Percentiles rank a stretch among this genome's conserved stretches.
These are phyloP conservation scores for Exophiala sideris DNA, from an alignment of 2,329 filamentous ascomycete species.

Conservation along the genomic window DNA sequence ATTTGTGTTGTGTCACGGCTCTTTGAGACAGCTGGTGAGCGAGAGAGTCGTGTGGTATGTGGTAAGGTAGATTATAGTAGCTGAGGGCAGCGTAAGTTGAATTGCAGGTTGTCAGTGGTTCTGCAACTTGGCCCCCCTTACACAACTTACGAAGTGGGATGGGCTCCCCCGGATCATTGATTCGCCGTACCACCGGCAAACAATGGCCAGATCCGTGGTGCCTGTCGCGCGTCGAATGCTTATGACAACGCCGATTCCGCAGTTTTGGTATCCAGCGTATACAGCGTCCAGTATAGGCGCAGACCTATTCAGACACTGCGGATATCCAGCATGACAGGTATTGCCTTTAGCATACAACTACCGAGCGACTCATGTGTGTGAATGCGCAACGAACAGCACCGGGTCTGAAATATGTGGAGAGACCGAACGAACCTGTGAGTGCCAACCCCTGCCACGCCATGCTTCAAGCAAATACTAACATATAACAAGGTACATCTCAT, in stretches of 20 bases:
- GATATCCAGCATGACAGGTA: constrained; percentile 13
- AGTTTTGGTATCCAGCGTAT: too few species aligned
- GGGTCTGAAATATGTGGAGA: constrained; percentile 83
- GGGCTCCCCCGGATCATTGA: constrained; percentile 3
- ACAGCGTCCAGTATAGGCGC: too few species aligned
- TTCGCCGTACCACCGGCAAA: constrained; percentile 4
- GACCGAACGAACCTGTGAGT: constrained; percentile 90
- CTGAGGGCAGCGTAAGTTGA: constrained; percentile 1
- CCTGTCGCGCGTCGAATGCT: constrained; percentile 1
- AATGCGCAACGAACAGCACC: constrained; percentile 11
- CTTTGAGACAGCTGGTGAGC: background rate
- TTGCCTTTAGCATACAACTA: background rate
- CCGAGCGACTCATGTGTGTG: constrained; percentile 10
- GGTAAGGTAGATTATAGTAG: constrained; percentile 3
- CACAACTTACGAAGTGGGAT: too few species aligned
- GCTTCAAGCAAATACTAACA: constrained; percentile 31
- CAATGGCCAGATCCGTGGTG: background rate
- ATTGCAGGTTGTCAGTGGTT: constrained; percentile 2
- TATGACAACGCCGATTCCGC: too few species aligned
- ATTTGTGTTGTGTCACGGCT: background rate
- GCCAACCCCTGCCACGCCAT: constrained; percentile 5
- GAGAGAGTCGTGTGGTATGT: background rate
- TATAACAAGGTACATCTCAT: constrained; percentile 81
- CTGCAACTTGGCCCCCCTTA: background rate
- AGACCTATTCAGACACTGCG: too few species aligned